Evolutionary conservation across 2,329 filamentous ascomycete genomes (phyloP).

Genomic region (Simplicillium sp.): DNA sequence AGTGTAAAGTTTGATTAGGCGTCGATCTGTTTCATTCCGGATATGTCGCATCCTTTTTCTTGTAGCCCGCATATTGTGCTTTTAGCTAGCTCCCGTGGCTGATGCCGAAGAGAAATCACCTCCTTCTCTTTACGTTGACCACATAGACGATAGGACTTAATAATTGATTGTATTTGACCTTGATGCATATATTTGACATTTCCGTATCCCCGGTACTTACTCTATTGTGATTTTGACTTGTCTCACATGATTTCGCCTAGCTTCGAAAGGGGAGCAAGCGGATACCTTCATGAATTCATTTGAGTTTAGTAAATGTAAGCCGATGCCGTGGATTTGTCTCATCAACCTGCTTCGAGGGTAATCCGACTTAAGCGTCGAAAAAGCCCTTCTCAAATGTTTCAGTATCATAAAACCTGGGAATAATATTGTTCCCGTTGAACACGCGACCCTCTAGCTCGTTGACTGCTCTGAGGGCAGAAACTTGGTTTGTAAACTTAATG

Average conservation of each 20-base stretch:
- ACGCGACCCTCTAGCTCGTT: constrained; percentile 80
- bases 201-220: no score
- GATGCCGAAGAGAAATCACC: neutral
- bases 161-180: constrained; percentile 30
- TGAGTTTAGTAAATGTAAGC: neutral
- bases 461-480: constrained; percentile 80
- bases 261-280: no score
- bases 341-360: no score
- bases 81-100: constrained; percentile 7
- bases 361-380: constrained; percentile 22
- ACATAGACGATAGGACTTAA: constrained; percentile 32
- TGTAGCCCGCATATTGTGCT: constrained; percentile 22
- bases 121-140: constrained; percentile 6
- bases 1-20: constrained; percentile 22
- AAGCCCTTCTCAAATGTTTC: constrained; percentile 72
- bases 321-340: neutral
- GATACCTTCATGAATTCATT: neutral
- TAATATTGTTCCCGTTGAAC: constrained; percentile 80
- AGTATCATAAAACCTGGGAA: constrained; percentile 71
- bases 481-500: constrained; percentile 80
- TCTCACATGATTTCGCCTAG: no score
- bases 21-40: constrained; percentile 22
- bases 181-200: neutral
- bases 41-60: constrained; percentile 9
- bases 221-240: no score